These are phyloP conservation scores for Penicillium chermesinum DNA, from an alignment of 495 filamentous ascomycete species.

Conservation along the genomic window DNA sequence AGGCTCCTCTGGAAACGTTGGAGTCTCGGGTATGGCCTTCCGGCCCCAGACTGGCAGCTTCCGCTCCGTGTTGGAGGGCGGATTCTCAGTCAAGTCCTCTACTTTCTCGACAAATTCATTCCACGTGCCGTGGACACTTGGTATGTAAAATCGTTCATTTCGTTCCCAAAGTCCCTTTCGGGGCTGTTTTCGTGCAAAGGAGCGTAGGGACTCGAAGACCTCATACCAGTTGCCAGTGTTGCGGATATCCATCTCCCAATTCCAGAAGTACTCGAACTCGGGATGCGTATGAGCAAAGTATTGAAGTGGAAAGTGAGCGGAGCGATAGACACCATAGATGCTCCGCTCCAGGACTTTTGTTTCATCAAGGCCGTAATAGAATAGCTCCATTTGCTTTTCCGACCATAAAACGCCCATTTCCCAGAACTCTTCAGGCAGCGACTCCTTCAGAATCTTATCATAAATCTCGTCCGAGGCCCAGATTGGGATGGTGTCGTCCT, in stretches of 20 bases:
- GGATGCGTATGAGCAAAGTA: slow-evolving; percentile 49
- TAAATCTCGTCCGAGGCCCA: slow-evolving; percentile 29
- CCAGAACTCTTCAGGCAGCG: slow-evolving; percentile 57
- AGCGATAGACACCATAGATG: background rate
- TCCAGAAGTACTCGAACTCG: slow-evolving; percentile 67
- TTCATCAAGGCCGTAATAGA: background rate
- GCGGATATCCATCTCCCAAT: slow-evolving; percentile 66
- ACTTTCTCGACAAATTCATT: slow-evolving; percentile 8
- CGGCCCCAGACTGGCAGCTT: slow-evolving; percentile 36
- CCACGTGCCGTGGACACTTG: slow-evolving; percentile 48
- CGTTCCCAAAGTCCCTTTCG: slow-evolving; percentile 66
- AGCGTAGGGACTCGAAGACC: slow-evolving; percentile 46
- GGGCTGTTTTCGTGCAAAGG: slow-evolving; percentile 56
- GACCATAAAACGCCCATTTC: slow-evolving; percentile 54
- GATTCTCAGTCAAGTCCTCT: background rate
- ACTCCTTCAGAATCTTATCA: slow-evolving; percentile 1
- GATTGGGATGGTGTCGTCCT: slow-evolving; percentile 40
- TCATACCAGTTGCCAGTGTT: slow-evolving; percentile 63
- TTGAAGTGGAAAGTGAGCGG: slow-evolving; percentile 13
- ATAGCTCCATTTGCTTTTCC: background rate
- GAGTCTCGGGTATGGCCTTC: slow-evolving; percentile 23
- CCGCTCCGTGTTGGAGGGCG: slow-evolving; percentile 59
- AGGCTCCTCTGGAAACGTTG: slow-evolving; percentile 30
- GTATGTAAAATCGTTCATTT: slow-evolving; percentile 63
- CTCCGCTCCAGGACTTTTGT: background rate